Conservation (phyloP, 371 early-diverging fungal species). For the Lichtheimia hyalospora region DNA sequence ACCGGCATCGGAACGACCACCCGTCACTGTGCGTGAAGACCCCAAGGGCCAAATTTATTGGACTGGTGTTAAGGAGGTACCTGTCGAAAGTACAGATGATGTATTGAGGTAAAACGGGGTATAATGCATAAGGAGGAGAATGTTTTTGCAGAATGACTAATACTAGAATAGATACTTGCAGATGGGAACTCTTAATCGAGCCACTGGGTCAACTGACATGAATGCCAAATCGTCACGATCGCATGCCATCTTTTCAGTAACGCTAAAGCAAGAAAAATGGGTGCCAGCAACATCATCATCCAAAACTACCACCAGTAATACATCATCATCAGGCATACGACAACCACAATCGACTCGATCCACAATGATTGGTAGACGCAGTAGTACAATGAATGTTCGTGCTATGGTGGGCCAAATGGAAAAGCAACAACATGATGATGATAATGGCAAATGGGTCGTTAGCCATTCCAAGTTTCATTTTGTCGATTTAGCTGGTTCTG, state of each 20-base stretch:
- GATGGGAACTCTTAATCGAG: slow-evolving; percentile 80
- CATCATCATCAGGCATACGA: slow-evolving; percentile 4
- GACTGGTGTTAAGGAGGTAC: slow-evolving; percentile 84
- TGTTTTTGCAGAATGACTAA: not conserved
- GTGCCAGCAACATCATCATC: slow-evolving; percentile 19
- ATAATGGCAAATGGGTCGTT: slow-evolving; percentile 45
- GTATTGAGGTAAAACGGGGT: slow-evolving; percentile 60
- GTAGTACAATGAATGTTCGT: slow-evolving; percentile 32
- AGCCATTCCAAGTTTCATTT: slow-evolving; percentile 91
- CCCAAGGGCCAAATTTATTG: slow-evolving; percentile 86
- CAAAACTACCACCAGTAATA: not conserved
- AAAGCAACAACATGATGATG: slow-evolving; percentile 7
- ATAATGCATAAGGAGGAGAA: no score
- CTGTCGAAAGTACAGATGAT: slow-evolving; percentile 72
- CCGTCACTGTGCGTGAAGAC: slow-evolving; percentile 90
- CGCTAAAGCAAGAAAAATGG: slow-evolving; percentile 74
- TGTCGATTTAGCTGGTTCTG: slow-evolving; percentile 99
- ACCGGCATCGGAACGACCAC: slow-evolving; percentile 53
- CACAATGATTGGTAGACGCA: slow-evolving; percentile 20
- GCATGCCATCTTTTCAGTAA: slow-evolving; percentile 96
- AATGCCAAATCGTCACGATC: slow-evolving; percentile 94
- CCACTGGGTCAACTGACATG: slow-evolving; percentile 96
- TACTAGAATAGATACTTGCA: slow-evolving; percentile 53
- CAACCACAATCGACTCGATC: slow-evolving; percentile 17
- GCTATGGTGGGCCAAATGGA: slow-evolving; percentile 34